Evolutionary conservation across 2,329 filamentous ascomycete genomes (phyloP), one percentile per base, ranked within the genome.

Genomic region (Niveomyces coronatus): DNA sequence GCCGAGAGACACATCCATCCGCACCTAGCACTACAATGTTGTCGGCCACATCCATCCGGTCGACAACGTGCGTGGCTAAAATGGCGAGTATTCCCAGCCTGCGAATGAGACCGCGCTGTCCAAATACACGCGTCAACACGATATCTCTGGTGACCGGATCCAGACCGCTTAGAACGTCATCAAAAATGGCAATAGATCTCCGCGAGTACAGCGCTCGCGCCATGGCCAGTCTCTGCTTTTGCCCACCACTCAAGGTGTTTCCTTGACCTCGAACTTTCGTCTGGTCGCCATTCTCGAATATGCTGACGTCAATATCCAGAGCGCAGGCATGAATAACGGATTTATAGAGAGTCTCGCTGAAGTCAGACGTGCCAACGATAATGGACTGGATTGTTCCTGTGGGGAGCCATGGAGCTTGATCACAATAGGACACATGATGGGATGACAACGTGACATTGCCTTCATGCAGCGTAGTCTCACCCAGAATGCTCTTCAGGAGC

Each of bases 21-120:
- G 44, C 43, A 2, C 57, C 56, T 1, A 73, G 55, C 0, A 58
- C 62, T 36, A 71, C 56, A 7, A 72, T 58, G 26, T 64, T 57
- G 31, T 70, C 60, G 2, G 65, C 62, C 1, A 53, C 49, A 0
- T 63, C 60, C 1, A 70, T 46, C 3, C 47, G 45, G 10, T 31
- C 20, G 51, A 55, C 45, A n/a, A 54, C 48, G 27, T 61, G 58
- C 0, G 60, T 63, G 5, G 57, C 52, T 6, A 63, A 34, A 9
- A 63, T 51, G 7, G 53, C 35, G 0, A 56, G 54, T 0, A 49
- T 51, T 1, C 46, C 45, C n/a, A 50, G 53, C 23, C 47, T 48
- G 5, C 50, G 47, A n/a, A 63, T 48, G 1, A 67, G 40, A 0
- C 64, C 61, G 18, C 48, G 43, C 4, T 37, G 44, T 4, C 60